Conservation (phyloP, 2,329 filamentous ascomycete species). For the Clathrospora elynae region DNA sequence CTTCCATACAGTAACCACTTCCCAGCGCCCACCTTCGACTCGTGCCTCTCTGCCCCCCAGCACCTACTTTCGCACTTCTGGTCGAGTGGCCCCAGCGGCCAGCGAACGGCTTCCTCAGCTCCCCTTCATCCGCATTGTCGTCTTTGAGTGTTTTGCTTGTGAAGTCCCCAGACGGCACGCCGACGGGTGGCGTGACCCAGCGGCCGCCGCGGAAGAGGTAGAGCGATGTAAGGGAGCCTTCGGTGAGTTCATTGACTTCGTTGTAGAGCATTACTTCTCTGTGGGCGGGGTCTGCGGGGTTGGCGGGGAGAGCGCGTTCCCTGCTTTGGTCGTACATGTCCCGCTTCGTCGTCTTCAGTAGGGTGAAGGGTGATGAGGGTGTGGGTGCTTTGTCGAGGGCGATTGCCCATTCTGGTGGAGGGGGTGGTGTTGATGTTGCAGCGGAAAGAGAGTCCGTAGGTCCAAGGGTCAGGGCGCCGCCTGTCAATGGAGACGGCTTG, state of each 20-base stretch:
- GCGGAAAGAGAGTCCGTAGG: conserved; percentile 36
- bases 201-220: conserved; percentile 74
- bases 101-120: conserved; percentile 42
- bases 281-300: conserved; percentile 26
- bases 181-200: conserved; percentile 78
- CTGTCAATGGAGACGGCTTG: conserved; percentile 43
- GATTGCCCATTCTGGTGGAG: conserved; percentile 53
- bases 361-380: conserved; percentile 68
- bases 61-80: conserved; percentile 56
- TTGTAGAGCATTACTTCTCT: conserved; percentile 80
- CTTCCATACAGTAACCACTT: conserved; percentile 68
- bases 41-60: conserved; percentile 82
- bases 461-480: conserved; percentile 43
- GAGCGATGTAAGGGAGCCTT: conserved; percentile 80
- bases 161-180: conserved; percentile 40
- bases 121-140: conserved; percentile 39
- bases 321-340: conserved; percentile 74
- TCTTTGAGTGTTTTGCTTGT: conserved; percentile 22
- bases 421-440: conserved; percentile 16
- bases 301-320: conserved; percentile 60
- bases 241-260: conserved; percentile 70
- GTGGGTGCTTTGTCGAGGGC: conserved; percentile 60
- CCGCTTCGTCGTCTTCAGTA: conserved; percentile 82
- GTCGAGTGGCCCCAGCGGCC: conserved; percentile 49
- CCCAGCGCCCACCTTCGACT: conserved; percentile 83